phyloP scores from a whole-genome alignment of 2,329 filamentous ascomycete species.

The Monosporascus cannonballus region DNA sequence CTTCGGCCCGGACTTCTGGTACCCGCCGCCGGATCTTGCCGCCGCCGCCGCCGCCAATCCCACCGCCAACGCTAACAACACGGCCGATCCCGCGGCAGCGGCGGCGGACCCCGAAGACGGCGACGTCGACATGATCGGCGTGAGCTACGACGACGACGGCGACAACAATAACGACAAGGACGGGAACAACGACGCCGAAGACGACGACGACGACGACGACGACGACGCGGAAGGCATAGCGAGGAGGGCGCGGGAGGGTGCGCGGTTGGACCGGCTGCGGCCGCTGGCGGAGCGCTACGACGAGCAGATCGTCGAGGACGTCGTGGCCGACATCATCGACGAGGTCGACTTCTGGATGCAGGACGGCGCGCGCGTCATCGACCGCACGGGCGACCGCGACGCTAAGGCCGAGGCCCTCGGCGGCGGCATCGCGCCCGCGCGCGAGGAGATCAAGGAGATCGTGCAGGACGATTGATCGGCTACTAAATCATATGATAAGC shows the following conservation, averaged over 20 bases:
- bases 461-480: conserved; percentile 51
- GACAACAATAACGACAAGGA: conserved; percentile 2
- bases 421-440: conserved; percentile 36
- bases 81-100: conserved; percentile 13
- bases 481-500: no score
- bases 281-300: conserved; percentile 74
- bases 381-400: conserved; percentile 35
- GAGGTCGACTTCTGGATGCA: conserved; percentile 87
- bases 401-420: conserved; percentile 34
- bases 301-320: conserved; percentile 91
- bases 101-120: conserved; percentile 22
- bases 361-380: conserved; percentile 50
- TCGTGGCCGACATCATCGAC: conserved; percentile 88
- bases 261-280: conserved; percentile 35
- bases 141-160: conserved; percentile 8
- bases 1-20: conserved; percentile 93
- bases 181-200: no score
- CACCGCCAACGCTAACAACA: conserved; percentile 2
- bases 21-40: conserved; percentile 57
- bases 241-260: conserved; percentile 4
- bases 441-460: conserved; percentile 58
- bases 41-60: conserved; percentile 9
- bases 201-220: no score
- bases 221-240: no score
- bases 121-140: conserved; percentile 43